Conservation (phyloP, 768 basidiomycete genomes). For the Amylocystis lapponica region DNA sequence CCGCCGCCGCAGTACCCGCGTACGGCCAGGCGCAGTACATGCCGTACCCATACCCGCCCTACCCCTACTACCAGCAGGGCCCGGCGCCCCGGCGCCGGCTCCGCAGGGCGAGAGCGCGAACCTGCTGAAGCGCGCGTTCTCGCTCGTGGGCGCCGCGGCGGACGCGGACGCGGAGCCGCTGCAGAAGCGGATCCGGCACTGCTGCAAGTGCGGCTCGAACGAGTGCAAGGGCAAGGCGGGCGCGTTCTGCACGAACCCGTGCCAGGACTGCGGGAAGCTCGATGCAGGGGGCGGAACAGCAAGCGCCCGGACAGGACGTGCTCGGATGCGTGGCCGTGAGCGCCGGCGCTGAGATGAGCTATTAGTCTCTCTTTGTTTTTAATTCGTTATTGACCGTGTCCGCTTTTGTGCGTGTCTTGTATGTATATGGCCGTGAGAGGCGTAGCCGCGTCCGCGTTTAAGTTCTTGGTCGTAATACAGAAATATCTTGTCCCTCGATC, state of each 20-base stretch:
- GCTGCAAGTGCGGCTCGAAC: slow-evolving; percentile 77
- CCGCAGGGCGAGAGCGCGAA: slow-evolving; percentile 4
- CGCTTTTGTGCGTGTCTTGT: no score
- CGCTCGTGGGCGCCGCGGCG: slow-evolving; percentile 17
- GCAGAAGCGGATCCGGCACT: slow-evolving; percentile 67
- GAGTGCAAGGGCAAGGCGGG: slow-evolving; percentile 84
- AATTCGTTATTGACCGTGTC: no score
- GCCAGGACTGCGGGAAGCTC: slow-evolving; percentile 79
- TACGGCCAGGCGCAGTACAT: slow-evolving; percentile 15
- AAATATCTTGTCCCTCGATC: no score
- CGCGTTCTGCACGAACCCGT: slow-evolving; percentile 64
- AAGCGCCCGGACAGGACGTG: slow-evolving; percentile 73
- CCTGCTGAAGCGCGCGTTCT: slow-evolving; percentile 23
- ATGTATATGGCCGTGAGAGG: neutral
- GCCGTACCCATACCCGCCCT: slow-evolving; percentile 17
- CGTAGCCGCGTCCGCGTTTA: no score
- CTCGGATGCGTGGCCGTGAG: slow-evolving; percentile 44
- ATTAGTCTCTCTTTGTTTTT: no score
- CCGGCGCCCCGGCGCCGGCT: slow-evolving; percentile 11
- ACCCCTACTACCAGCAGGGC: slow-evolving; percentile 15
- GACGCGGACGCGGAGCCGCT: slow-evolving; percentile 18
- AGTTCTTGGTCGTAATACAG: no score
- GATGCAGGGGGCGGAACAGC: slow-evolving; percentile 77
- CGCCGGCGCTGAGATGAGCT: neutral
- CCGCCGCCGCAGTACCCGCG: slow-evolving; percentile 14